Base-by-base conservation (phyloP, 192 early-diverging fungal genomes). In the Coemansia sp. region DNA sequence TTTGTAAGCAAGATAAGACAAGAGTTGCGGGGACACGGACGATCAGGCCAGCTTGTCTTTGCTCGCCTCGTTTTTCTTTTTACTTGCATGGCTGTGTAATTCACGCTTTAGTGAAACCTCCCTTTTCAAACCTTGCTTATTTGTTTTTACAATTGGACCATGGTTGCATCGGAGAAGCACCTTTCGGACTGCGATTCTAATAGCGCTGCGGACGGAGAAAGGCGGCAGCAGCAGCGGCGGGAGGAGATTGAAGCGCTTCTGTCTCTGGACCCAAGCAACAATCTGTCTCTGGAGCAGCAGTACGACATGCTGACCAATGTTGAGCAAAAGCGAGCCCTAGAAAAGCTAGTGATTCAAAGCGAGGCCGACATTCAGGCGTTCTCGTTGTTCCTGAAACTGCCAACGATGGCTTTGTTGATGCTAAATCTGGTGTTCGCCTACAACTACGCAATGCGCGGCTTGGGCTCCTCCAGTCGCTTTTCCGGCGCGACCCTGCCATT, bases 351-450 rank as follows among this genome's bases (percentile, higher is more conserved):
- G 24, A n/a, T 70, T 8, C 60, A 79, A 59, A 79, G 58, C 53
- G 71, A 79, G 32, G 67, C 77, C 3, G 77, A 79, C 61, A 79
- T 79, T n/a, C 59, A 54, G 24, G 60, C 68, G 41, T 74, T 79
- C 27, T 74, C 77, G 8, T 56, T 64, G 6, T 74, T 79, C 24
- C 68, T 79, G 5, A 74, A 74, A 43, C 64, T 73, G 42, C 68
- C 71, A 6, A 74, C 71, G 4, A 72, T 67, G 46, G 17, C 41
- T 4, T n/a, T 74, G 17, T 40, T 79, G 60, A 68, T 79, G 65
- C 59, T 74, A 27, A 74, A 74, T 38, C 62, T 79, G 8, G 65
- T 71, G 27, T 79, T 79, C 37, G 68, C 68, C 9, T 79, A 79
- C 68, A 67, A 60, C 29, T 79, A 74, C 27, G 77, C 60, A 15